phyloP scores from a whole-genome alignment of 805 yeast species.

The Schwanniomyces occidentalis region DNA sequence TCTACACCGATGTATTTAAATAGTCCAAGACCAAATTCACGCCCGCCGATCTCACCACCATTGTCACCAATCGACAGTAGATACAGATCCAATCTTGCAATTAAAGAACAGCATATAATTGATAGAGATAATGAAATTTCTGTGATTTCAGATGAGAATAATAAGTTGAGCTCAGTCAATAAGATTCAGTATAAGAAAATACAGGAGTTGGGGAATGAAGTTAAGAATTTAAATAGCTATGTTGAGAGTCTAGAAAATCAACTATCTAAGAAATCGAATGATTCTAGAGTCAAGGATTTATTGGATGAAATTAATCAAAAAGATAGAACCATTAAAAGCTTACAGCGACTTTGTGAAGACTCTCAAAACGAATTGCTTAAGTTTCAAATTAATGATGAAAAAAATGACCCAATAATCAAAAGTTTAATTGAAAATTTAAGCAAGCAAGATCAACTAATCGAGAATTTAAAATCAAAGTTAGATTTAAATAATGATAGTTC shows the following conservation, averaged over 20 bases:
- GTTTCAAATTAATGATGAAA: slow-evolving; percentile 9
- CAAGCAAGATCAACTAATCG: slow-evolving; percentile 23
- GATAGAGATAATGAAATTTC: slow-evolving; percentile 15
- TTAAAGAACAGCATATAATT: slow-evolving; percentile 12
- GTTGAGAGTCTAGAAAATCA: slow-evolving; percentile 16
- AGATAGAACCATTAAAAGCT: slow-evolving; percentile 16
- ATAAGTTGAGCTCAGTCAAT: slow-evolving; percentile 5
- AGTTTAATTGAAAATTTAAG: slow-evolving; percentile 15
- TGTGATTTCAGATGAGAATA: slow-evolving; percentile 11
- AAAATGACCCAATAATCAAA: slow-evolving; percentile 10
- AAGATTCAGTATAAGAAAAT: slow-evolving; percentile 10
- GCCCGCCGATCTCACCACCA: slow-evolving; percentile 11
- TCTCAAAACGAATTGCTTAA: slow-evolving; percentile 16
- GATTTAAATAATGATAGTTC: slow-evolving; percentile 6
- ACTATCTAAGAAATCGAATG: slow-evolving; percentile 3
- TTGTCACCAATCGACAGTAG: slow-evolving; percentile 3
- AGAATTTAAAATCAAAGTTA: slow-evolving; percentile 16
- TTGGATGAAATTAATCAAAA: slow-evolving; percentile 14
- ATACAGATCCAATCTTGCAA: slow-evolving; percentile 1
- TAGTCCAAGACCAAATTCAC: not conserved
- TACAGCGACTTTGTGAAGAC: slow-evolving; percentile 19
- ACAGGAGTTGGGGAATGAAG: slow-evolving; percentile 18
- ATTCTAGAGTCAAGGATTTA: slow-evolving; percentile 12
- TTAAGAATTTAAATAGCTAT: slow-evolving; percentile 16
- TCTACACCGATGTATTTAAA: slow-evolving; percentile 3